Evolutionary conservation across 495 filamentous ascomycete species (phyloP).

Genomic region (Aspergillus biplanus): DNA sequence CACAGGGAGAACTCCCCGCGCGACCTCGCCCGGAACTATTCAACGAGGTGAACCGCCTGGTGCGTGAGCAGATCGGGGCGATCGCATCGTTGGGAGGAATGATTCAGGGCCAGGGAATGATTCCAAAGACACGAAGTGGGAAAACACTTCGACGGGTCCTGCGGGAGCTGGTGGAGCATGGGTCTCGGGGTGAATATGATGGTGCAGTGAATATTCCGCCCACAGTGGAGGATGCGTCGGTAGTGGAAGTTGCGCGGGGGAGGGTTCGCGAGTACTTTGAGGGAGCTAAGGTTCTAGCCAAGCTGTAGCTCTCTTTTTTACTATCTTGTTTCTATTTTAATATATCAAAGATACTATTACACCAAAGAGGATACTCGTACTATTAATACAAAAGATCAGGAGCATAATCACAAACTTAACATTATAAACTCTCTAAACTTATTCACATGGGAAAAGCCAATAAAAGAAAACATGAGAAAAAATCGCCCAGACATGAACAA

Average conservation of each 20-base stretch:
- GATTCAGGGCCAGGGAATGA: conserved; percentile 84
- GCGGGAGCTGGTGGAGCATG: conserved; percentile 76
- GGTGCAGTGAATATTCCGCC: conserved; percentile 57
- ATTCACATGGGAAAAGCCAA: conserved; percentile 26
- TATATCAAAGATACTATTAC: too few species aligned
- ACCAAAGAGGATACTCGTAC: background rate
- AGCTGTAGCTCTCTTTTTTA: conserved; percentile 45
- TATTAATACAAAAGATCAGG: background rate
- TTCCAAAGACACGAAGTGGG: conserved; percentile 86
- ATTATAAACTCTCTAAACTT: conserved; percentile 14
- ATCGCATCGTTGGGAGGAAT: conserved; percentile 85
- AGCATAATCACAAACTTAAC: background rate
- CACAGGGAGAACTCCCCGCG: conserved; percentile 46
- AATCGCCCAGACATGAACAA: background rate
- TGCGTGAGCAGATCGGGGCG: conserved; percentile 83
- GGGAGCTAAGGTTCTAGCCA: conserved; percentile 47
- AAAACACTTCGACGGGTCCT: conserved; percentile 85
- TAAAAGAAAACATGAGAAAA: conserved; percentile 8
- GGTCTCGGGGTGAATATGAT: conserved; percentile 52
- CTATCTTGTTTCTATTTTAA: background rate
- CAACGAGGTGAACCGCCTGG: conserved; percentile 60
- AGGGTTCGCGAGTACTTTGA: conserved; percentile 63
- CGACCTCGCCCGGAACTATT: conserved; percentile 57
- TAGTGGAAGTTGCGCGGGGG: conserved; percentile 58
- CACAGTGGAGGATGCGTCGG: conserved; percentile 62